Evolutionary conservation across 306 rosid genomes (phyloP).

Genomic region (Prunus mira): DNA sequence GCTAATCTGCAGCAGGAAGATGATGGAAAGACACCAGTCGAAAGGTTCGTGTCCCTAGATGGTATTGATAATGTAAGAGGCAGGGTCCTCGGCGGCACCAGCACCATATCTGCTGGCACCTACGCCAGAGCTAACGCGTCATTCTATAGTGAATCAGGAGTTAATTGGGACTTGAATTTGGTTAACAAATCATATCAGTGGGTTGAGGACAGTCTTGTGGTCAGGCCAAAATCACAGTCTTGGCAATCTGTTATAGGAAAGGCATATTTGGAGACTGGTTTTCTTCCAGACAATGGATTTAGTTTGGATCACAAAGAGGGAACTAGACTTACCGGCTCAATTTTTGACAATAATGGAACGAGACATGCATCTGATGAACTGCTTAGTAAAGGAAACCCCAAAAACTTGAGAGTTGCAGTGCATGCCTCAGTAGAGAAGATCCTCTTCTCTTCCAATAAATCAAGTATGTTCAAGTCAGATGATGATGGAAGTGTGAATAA

Average conservation of each 20-base stretch:
- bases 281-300: not conserved
- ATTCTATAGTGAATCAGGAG: not conserved
- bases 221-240: not conserved
- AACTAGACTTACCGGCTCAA: not conserved
- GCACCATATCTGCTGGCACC: not conserved
- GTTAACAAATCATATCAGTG: not conserved
- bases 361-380: not conserved
- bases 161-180: not conserved
- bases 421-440: too few relatives aligned
- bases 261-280: not conserved
- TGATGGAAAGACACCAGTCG: not conserved
- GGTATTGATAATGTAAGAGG: not conserved
- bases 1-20: not conserved
- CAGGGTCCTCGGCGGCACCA: not conserved
- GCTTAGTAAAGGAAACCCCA: not conserved
- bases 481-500: too few relatives aligned
- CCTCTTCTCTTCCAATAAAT: too few relatives aligned
- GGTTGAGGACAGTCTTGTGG: not conserved
- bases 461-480: too few relatives aligned
- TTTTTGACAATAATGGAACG: not conserved
- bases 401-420: too few relatives aligned
- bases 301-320: not conserved
- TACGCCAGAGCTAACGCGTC: not conserved
- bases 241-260: not conserved
- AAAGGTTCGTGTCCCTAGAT: not conserved